Base-by-base conservation (phyloP, 176 grass and related monocot species). In the Eleusine coracana region DNA sequence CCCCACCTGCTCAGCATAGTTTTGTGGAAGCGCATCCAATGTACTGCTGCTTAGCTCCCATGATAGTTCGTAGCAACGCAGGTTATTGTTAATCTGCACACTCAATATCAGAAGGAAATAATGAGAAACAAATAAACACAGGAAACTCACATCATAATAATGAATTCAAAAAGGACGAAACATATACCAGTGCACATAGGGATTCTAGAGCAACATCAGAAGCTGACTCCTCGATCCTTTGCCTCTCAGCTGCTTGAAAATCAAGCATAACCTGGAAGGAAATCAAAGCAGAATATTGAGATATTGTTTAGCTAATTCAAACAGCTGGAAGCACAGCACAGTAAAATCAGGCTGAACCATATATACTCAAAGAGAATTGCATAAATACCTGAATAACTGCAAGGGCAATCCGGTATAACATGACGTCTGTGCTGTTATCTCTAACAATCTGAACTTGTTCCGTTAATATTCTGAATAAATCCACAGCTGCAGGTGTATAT, bases 161-260 rank as follows among this genome's bases (percentile, higher is more conserved):
- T 55, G 5, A 42, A 60, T 41, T 70, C 28, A 39, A 69, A 59
- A 84, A 76, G 70, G 64, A 66, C 7, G 80, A 65, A 80, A 48
- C 51, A 39, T 84, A 85, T 80, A 99, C 97, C 89, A 99, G 81
- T 61, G 97, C 97, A 86, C 97, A 99, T 18, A 94, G 86, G 48
- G 83, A 71, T 88, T 99, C 89, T 64, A 99, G 68, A 89, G 86
- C 97, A 87, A 96, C 80, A 51, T 99, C 89, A 84, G 89, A 96
- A 92, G 97, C 93, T 63, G 91, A 91, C 59, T 94, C 93, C 73
- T 96, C 97, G 68, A 99, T 81, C 70, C 91, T 92, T 85, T 89
- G 88, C 74, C 93, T 90, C 86, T 99, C 97, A 56, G 97, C 97
- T 85, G 93, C 86, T 99, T 99, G 93, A 91, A 99, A 99, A 90